Evolutionary conservation across 164 flowering plant genomes (phyloP).

Genomic region (Vitis vinifera): DNA sequence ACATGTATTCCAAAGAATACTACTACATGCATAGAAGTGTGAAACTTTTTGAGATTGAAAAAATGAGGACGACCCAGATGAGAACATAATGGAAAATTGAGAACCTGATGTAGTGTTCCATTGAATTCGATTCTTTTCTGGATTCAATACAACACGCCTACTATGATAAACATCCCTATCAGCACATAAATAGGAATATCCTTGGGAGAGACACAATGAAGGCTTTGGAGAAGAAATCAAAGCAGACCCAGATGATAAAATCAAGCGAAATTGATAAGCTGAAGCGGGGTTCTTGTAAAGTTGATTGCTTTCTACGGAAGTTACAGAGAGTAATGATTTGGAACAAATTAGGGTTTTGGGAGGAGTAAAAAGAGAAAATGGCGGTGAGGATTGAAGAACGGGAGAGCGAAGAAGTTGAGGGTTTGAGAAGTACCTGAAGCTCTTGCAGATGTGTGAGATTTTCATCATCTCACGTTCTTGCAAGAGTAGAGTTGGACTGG

Average conservation of each 20-base stretch:
- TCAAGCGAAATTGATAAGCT: neutral
- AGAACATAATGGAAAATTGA: neutral
- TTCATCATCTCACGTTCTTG: neutral
- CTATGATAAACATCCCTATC: too few relatives aligned
- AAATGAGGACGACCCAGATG: constrained; percentile 3
- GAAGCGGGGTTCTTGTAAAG: constrained; percentile 3
- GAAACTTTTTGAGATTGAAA: constrained; percentile 1
- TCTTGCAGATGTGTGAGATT: constrained; percentile 3
- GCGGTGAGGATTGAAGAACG: neutral
- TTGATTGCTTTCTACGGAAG: neutral
- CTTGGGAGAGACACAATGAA: too few relatives aligned
- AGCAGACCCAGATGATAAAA: neutral
- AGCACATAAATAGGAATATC: too few relatives aligned
- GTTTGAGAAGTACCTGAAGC: constrained; percentile 19
- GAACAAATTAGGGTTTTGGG: constrained; percentile 17
- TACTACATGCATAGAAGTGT: neutral
- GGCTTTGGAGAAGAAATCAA: too few relatives aligned
- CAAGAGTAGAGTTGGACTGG: too few relatives aligned
- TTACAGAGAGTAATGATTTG: neutral
- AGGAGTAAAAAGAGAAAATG: neutral
- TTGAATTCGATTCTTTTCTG: neutral
- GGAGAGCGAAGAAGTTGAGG: neutral
- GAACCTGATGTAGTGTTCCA: constrained; percentile 7
- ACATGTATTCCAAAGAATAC: neutral
- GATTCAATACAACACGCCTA: too few relatives aligned